Base-by-base conservation (phyloP, 2,329 filamentous ascomycete genomes). In the Calonectria montana region DNA sequence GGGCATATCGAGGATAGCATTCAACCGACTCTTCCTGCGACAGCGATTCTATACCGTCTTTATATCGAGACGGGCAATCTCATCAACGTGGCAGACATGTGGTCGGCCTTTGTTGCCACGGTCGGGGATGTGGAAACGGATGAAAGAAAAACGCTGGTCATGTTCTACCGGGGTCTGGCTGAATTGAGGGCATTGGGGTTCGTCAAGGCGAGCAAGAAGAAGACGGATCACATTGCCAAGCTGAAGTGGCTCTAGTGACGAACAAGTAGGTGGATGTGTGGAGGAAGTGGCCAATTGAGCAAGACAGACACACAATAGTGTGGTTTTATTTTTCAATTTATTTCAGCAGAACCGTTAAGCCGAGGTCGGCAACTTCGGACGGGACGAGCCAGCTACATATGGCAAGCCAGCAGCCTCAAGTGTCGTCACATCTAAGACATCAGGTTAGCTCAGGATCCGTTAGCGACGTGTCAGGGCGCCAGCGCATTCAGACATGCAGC, bases 191-290 rank as follows among this genome's bases (percentile, higher is more conserved):
- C 92, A 66, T 87, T 99, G 79, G 97, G 97, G 9, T 93, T 98
- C 84, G 89, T 98, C 73, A 98, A 97, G 86, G 89, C 90, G 73
- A 98, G 93, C 80, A 94, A 93, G 84, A 98, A 96, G 87, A 98
- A 97, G 87, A 91, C 92, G 27, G 97, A 98, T 81, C 96, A 98
- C 84, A 86, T 98, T 76, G 92, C 94, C 45, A 98, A 98, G 86
- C 88, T 95, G 91, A 95, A 94, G 81, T 97, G 96, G 77, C 85
- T 97, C 73, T 90, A 73, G 82, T 72, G 41, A 50, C 25, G 65
- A 62, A 25, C 25, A 35, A 39, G 3, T 29, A 25, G 48, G 18
- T 50, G 35, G 37, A 45, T 61, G 48, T 35, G 53, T 48, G 35
- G 29, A 35, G 21, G 25, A 35, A 35, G 48, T 23, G 43, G 21